Evolutionary conservation across 345 rosid genomes (phyloP), one percentile per base, ranked within the genome.

Genomic region (Ceriops tagal): DNA sequence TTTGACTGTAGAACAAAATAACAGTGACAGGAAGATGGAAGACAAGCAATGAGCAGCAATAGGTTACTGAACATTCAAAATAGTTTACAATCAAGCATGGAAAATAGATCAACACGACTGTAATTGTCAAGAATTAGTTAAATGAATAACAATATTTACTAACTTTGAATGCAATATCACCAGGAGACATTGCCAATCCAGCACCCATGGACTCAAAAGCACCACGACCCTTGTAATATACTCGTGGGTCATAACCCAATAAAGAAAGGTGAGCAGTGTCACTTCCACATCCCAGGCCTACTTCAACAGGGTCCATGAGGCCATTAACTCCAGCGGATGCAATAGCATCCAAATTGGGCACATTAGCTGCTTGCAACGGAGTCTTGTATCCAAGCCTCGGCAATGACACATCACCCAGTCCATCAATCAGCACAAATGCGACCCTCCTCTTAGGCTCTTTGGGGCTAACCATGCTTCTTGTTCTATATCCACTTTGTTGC

Each of bases 281-380:
- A 61, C 99, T 95, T 75, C 99, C 99, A 60, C 99, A 95, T 39
- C 88, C 97, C 71, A 95, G 85, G n/a, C 99, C 97, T 43, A 92
- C 97, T 86, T 95, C 99, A 27, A 95, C 99, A n/a, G 99, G 99
- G 71, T 95, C 99, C 99, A 95, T 95, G 35, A 92, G 85, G 71
- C 97, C 99, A 73, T 88, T 95, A 65, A 90, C 82, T 56, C 99
- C 97, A 1, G 97, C 91, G 4, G 96, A 87, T 53, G 97, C 92
- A 63, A 95, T 84, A 27, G 96, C 93, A 74, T 92, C 97, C 70
- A 95, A 70, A 72, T 86, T 86, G 4, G 96, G 91, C 73, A 87
- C 64, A 53, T 82, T 80, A 22, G 97, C 96, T 66, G 85, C 90
- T 77, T 92, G 84, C 72, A 95, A 71, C 64, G 97, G 97, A 77